Base-by-base conservation (phyloP, 257 asterid genomes). In the Agastache rugosa region DNA sequence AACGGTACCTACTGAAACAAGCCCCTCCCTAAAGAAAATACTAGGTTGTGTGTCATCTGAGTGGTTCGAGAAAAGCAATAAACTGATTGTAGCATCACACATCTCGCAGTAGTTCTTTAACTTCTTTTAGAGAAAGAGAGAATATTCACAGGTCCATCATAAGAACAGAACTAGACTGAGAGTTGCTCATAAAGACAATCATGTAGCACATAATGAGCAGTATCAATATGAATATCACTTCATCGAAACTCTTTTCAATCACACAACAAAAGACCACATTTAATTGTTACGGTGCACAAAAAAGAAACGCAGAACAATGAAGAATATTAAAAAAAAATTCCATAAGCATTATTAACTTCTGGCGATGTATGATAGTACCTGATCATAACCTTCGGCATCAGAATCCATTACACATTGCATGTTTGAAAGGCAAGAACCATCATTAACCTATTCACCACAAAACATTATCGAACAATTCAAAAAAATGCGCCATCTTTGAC, bases 391-490 rank as follows among this genome's bases (percentile, higher is more conserved):
- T 56, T 90, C 93, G 0, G 96, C 86, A 68, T 92, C 97, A 29
- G 96, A 83, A 69, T 81, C 83, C 88, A 95, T 78, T 41, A 92
- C 98, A 45, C 99, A 94, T 92, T 94, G 99, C 98, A 94, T 87
- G 77, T 87, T 94, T 0, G 98, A 92, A 72, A 92, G 92, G 80
- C 99, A 92, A 19, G 99, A 95, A 34, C 99, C 99, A 83, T 95
- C 99, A 69, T 94, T 94, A 63, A 94, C 91, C 99, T 94, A 79
- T 65, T 75, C 76, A 84, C 73, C 74, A 70, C 67, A 34, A n/a
- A 41, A 63, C 65, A 16, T 25, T 42, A 75, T 17, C 63, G 16
- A 45, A 74, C 71, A 71, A 41, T 69, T 39, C 34, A 31, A 67
- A 61, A 55, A 73, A 56, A 31, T 29, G 69, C 60, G 17, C 31